Base-by-base conservation (phyloP, 768 basidiomycete species). In the Pulveroboletus ravenelii region DNA sequence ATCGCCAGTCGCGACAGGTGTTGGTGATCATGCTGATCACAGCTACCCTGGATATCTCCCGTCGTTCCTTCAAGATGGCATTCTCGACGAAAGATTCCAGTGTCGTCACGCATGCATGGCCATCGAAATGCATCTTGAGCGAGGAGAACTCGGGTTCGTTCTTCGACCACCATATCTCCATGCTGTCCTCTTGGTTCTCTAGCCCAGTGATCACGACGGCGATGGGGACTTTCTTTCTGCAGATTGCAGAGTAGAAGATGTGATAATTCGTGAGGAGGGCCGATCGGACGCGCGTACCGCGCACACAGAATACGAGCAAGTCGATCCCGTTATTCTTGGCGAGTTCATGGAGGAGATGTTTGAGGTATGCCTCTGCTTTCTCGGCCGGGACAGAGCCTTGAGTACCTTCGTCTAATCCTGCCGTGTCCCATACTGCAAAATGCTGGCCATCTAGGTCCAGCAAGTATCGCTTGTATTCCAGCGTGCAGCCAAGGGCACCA, bases 241-340 rank as follows among this genome's bases (percentile, higher is more conserved):
- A 77, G 30, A 77, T 69, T 10, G 71, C 66, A 7, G 74, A 66
- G 20, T 66, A 60, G 52, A 75, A 72, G 29, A 74, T 52, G 30
- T 61, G 59, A 62, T 74, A 76, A 43, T 75, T 77, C 37, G 66
- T 63, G 38, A 66, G 60, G 29, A 67, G 51, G 2, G 65, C 57
- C 20, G 66, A 62, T 43, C 60, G 62, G 48, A 74, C 63, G 50
- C 72, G 62, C 13, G 74, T 67, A n/a, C 67, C 72, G 6, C 70
- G 69, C 55, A 74, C 69, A 39, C 69, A 68, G 55, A 68, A 76
- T 7, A 76, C 53, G 34, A 77, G 70, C 32, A 77, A 63, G 60
- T 63, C 67, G 47, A 77, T 53, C 15, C 75, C 72, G 10, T 59
- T 61, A 30, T 70, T 67, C 34, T 59, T 66, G 27, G 51, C 54